Conservation (phyloP, 768 basidiomycete species). For the Suillus alpinus region DNA sequence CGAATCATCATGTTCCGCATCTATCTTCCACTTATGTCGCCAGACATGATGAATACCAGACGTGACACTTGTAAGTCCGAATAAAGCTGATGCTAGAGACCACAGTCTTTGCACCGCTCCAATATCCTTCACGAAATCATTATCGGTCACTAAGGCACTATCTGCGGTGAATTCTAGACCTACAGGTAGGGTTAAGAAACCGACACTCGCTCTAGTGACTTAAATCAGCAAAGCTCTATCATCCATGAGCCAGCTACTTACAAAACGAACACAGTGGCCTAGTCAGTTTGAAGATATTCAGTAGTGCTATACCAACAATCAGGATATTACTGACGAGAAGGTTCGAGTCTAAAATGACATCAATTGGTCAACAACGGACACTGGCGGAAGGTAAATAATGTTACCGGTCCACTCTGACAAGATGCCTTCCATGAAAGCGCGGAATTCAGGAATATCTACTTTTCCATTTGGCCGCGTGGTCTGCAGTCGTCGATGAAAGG, state of each 20-base stretch:
- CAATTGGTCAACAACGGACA: neutral
- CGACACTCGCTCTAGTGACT: neutral
- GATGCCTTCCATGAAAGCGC: slow-evolving; percentile 16
- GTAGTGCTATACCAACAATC: neutral
- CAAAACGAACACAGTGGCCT: slow-evolving; percentile 1
- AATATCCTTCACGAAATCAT: neutral
- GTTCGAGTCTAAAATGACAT: slow-evolving; percentile 14
- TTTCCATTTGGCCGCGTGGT: slow-evolving; percentile 11
- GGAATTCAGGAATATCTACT: slow-evolving; percentile 16
- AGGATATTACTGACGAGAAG: slow-evolving; percentile 10
- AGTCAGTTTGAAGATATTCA: neutral
- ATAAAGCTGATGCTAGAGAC: slow-evolving; percentile 14
- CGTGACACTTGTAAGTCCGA: slow-evolving; percentile 14
- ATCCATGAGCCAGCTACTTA: neutral
- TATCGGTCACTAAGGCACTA: neutral
- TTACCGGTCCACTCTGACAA: slow-evolving; percentile 25
- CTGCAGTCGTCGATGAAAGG: slow-evolving; percentile 18
- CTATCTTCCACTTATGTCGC: slow-evolving; percentile 13
- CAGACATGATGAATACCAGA: slow-evolving; percentile 14
- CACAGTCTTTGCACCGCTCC: slow-evolving; percentile 9
- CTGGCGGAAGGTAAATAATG: slow-evolving; percentile 1
- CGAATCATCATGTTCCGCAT: slow-evolving; percentile 15
- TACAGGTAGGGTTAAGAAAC: neutral
- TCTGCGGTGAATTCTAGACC: neutral
- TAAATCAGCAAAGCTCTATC: neutral